Base-by-base conservation (phyloP, 441 rosid species). In the Mallotus japonicus region DNA sequence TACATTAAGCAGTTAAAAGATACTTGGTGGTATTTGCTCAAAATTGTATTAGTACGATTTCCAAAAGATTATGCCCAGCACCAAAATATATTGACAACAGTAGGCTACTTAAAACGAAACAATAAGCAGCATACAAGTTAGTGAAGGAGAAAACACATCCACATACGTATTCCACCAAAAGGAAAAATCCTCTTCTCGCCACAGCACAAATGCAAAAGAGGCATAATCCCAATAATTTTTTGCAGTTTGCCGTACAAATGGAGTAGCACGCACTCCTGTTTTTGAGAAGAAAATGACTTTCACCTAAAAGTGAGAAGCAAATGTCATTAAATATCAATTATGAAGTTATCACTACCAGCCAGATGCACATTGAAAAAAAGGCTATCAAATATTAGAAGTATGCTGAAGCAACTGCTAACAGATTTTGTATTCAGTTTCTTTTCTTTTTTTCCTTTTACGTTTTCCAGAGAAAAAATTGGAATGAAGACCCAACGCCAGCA, bases 201-300 rank as follows among this genome's bases (percentile, higher is more conserved):
- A 95, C 42, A 95, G 87, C 62, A 95, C 87, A 61, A 84, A 87
- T 22, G 95, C 92, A 80, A 90, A 83, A 54, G 97, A 88, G 66
- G 93, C 92, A 86, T 88, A 88, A 78, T 85, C 85, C 92, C 89
- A 85, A 76, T 91, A 93, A 72, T 85, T 79, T 81, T 86, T 89
- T 62, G 97, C 93, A 79, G 88, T 88, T 75, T 89, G 93, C 37
- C 99, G 97, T 12, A 91, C 74, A 75, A 82, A 75, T 63, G 99
- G 98, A 80, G 93, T 83, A 54, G 98, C 98, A 62, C 99, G 95
- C 82, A 87, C 93, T 81, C 98, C 99, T n/a, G 97, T 89, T 85
- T 92, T 87, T 75, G 99, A 93, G 92, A 95, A 91, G 82, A 92
- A 83, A 83, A 95, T 88, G 76, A 91, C 89, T 82, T 92, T 95